Percentiles rank a stretch among this genome's conserved stretches.
Evolutionary conservation across 345 rosid species (phyloP).

Genomic region (Raphanus sativus): DNA sequence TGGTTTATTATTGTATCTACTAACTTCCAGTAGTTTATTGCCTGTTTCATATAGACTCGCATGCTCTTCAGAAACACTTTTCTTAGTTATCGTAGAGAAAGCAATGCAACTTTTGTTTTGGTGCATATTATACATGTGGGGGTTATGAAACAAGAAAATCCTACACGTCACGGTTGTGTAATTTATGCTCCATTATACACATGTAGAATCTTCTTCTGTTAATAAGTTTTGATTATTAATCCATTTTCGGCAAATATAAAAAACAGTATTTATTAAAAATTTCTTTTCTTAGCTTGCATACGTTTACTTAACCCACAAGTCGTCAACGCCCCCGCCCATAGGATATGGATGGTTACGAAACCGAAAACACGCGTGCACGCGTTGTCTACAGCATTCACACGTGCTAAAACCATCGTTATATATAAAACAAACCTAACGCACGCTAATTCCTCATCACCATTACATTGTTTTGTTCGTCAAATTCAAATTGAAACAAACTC

Average conservation of each 20-base stretch:
- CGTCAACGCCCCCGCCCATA: constrained; percentile 32
- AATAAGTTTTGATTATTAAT: not conserved
- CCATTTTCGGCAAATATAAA: not conserved
- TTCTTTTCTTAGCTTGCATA: constrained; percentile 31
- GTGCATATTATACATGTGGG: not conserved
- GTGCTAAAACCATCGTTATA: not conserved
- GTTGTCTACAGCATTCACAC: constrained; percentile 2
- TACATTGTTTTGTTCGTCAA: constrained; percentile 32
- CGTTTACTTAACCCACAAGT: constrained; percentile 36
- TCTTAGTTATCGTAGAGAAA: not conserved
- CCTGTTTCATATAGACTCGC: not conserved
- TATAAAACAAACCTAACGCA: constrained; percentile 1
- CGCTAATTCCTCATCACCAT: constrained; percentile 28
- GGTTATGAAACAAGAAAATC: not conserved
- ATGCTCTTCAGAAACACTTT: not conserved
- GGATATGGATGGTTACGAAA: constrained; percentile 23
- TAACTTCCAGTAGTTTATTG: no score
- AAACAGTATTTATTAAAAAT: not conserved
- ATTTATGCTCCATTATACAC: not conserved
- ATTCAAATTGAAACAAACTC: not conserved
- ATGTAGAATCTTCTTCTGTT: not conserved
- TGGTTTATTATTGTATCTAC: not conserved
- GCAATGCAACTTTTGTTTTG: not conserved
- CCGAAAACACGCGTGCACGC: constrained; percentile 28
- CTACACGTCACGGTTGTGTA: not conserved